Evolutionary conservation across 139 green algal genomes (phyloP).

Genomic region (Medakamo hakoo): DNA sequence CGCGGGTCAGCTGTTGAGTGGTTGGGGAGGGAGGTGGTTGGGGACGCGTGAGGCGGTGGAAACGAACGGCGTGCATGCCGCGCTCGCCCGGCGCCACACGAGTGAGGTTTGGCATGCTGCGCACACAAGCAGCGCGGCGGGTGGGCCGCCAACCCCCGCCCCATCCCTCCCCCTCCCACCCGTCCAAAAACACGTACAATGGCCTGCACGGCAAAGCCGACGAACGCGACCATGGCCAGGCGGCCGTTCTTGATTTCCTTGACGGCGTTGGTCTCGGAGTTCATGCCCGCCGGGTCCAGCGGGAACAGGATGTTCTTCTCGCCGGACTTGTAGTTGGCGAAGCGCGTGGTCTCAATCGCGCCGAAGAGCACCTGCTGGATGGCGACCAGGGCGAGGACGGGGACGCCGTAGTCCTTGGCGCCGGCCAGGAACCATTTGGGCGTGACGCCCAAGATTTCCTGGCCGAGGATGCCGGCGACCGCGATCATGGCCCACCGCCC

Average conservation of each 20-base stretch:
- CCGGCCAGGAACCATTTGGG: slow-evolving; percentile 15
- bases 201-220: slow-evolving; percentile 49
- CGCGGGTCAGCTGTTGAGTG: slow-evolving; percentile 40
- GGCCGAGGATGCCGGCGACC: slow-evolving; percentile 56
- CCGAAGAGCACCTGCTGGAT: slow-evolving; percentile 61
- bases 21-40: slow-evolving; percentile 14
- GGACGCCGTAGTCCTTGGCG: slow-evolving; percentile 34
- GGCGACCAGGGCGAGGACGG: slow-evolving; percentile 38
- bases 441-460: slow-evolving; percentile 16
- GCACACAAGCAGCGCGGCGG: no score
- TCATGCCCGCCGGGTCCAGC: slow-evolving; percentile 30
- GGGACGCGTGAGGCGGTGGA: no score
- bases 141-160: no score
- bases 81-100: no score
- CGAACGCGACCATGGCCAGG: slow-evolving; percentile 51
- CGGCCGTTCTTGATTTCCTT: slow-evolving; percentile 45
- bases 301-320: slow-evolving; percentile 30
- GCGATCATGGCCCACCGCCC: slow-evolving; percentile 77
- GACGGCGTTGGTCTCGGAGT: slow-evolving; percentile 18
- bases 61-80: no score
- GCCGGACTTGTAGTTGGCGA: slow-evolving; percentile 17
- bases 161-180: background rate
- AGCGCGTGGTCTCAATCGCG: slow-evolving; percentile 75
- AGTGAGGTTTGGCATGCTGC: no score
- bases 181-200: no score